A percentile compares a stretch with the other conserved stretches of the same genome.
These are phyloP conservation scores for Brassica cretica DNA, from an alignment of 345 rosid species.

Conservation along the genomic window DNA sequence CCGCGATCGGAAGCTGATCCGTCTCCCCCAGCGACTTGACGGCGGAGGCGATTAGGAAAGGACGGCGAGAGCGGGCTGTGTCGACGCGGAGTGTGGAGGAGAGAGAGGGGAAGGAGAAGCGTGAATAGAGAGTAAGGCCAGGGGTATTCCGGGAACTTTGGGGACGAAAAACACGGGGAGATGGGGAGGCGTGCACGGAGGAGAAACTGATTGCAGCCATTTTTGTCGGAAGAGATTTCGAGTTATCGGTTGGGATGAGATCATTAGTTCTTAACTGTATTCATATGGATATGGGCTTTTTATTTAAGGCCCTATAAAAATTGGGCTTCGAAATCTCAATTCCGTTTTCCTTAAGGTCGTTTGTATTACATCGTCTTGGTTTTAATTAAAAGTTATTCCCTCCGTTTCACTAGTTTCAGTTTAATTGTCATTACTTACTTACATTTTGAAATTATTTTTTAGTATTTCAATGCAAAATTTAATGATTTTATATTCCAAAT, in stretches of 20 bases:
- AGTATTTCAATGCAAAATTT: neutral
- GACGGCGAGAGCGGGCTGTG: constrained; percentile 41
- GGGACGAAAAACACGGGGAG: constrained; percentile 35
- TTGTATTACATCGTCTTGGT: neutral
- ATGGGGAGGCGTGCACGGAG: constrained; percentile 41
- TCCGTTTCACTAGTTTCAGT: no score
- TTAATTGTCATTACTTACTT: no score
- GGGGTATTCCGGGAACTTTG: constrained; percentile 48
- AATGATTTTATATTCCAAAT: no score
- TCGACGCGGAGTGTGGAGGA: constrained; percentile 39
- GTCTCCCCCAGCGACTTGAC: constrained; percentile 53
- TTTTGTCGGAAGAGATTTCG: constrained; percentile 13
- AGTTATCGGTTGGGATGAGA: constrained; percentile 12
- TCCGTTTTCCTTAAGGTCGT: neutral
- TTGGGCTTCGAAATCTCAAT: neutral
- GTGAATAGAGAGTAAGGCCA: constrained; percentile 44
- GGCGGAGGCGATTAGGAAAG: constrained; percentile 42
- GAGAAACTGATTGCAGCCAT: constrained; percentile 58
- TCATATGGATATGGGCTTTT: neutral
- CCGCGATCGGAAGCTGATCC: constrained; percentile 44
- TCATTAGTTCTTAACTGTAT: neutral
- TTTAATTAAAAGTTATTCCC: no score
- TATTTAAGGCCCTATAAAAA: neutral
- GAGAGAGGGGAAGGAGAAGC: constrained; percentile 44
- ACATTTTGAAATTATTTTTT: no score